Base-by-base conservation (phyloP, 306 rosid species). In the Astragalus membranaceus region DNA sequence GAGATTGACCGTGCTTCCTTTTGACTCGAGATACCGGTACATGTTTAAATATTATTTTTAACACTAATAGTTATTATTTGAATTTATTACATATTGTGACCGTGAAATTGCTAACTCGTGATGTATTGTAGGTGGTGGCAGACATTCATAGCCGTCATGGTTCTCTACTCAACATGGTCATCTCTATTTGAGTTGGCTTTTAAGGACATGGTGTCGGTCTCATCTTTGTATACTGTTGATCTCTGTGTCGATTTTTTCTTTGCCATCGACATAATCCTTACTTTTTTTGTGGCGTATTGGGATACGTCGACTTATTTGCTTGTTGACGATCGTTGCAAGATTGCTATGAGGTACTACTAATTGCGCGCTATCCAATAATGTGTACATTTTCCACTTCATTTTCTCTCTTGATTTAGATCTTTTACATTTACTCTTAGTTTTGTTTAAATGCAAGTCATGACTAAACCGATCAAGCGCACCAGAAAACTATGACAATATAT, bases 121-220 rank as follows among this genome's bases (percentile, higher is more conserved):
- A 36, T 20, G 23, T n/a, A n/a, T n/a, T 44, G 73, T 75, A 93
- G 97, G 81, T 72, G 81, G 79, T 93, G 97, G 98, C 92, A 93
- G 78, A 78, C 86, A 29, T 88, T 87, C 67, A 58, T 90, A 57
- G 94, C 78, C 73, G 85, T 79, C 39, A 62, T 93, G 51, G 94
- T 93, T 60, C 79, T 84, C 39, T 90, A 90, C 77, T 86, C 97
- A 1, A 92, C 98, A 50, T 90, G 98, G 97, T 87, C 87, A 17
- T 90, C 96, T 47, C 96, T 92, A 9, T 93, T 93, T 66, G 92
- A 90, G 70, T 56, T 93, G 59, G 98, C 97, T 48, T 93, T 93
- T 81, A 76, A 44, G 72, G 75, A 73, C 23, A 20, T 20, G 74
- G 75, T 48, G 35, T 67, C 84, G 74, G 75, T 48, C 43, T 67